Evolutionary conservation across 306 rosid genomes (phyloP).

Genomic region (Rosa lucieae): DNA sequence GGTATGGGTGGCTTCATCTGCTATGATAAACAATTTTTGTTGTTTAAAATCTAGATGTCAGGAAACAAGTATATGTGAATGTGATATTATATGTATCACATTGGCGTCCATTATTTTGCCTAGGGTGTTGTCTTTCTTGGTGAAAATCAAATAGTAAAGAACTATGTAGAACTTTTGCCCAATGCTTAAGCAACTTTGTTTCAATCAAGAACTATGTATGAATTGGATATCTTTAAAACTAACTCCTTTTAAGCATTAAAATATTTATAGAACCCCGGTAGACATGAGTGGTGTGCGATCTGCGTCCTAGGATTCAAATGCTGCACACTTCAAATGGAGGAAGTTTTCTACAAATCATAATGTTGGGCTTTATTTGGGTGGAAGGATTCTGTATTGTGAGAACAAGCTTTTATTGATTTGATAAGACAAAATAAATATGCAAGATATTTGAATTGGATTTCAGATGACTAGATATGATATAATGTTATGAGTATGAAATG

Average conservation of each 20-base stretch:
- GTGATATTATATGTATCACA: background rate
- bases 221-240: background rate
- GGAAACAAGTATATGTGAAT: background rate
- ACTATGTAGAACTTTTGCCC: background rate
- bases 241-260: background rate
- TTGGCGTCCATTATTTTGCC: background rate
- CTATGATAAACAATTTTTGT: background rate
- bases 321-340: background rate
- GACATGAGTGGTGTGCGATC: background rate
- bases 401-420: background rate
- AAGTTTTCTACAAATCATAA: background rate
- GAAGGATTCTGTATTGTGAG: background rate
- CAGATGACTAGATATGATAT: background rate
- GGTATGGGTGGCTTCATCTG: background rate
- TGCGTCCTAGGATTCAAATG: conserved; percentile 11
- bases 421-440: background rate
- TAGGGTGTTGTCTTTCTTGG: background rate
- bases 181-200: background rate
- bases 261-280: background rate
- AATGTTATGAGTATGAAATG: background rate
- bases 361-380: background rate
- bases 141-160: background rate
- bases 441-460: background rate
- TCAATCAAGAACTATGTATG: background rate
- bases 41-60: background rate